phyloP scores from a whole-genome alignment of 169 alveolate genomes.

The Miamiensis avidus region DNA sequence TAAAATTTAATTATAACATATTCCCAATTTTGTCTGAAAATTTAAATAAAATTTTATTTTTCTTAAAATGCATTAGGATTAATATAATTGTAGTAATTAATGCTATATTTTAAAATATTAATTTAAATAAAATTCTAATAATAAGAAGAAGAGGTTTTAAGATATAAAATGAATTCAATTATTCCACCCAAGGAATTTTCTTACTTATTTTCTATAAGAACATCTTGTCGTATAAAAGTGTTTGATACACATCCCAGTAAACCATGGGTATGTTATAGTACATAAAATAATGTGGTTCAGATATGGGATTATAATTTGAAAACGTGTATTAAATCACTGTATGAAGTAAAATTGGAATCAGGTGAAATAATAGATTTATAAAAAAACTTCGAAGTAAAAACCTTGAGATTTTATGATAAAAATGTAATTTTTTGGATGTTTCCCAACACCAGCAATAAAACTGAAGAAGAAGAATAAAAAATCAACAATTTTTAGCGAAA shows the following conservation, averaged over 20 bases:
- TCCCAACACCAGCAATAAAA: background rate
- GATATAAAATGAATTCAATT: background rate
- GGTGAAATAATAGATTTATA: slow-evolving; percentile 24
- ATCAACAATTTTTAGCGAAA: slow-evolving; percentile 18
- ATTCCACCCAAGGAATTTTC: background rate
- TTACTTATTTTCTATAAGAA: background rate
- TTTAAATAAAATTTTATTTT: no score
- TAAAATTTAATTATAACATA: no score
- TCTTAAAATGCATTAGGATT: no score
- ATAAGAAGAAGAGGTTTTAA: no score
- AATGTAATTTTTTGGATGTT: slow-evolving; percentile 24
- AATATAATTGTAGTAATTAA: no score
- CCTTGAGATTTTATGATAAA: slow-evolving; percentile 31
- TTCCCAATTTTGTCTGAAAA: no score
- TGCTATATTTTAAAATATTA: no score
- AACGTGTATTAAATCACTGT: slow-evolving; percentile 28
- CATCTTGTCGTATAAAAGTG: slow-evolving; percentile 5
- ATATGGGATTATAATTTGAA: slow-evolving; percentile 42
- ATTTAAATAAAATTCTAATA: no score
- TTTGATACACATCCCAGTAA: slow-evolving; percentile 9
- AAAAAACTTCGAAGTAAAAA: slow-evolving; percentile 20
- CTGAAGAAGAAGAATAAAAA: slow-evolving; percentile 5
- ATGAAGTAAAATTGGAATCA: background rate
- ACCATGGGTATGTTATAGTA: slow-evolving; percentile 16
- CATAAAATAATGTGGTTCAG: slow-evolving; percentile 32